phyloP scores from a whole-genome alignment of 768 basidiomycete genomes.

The Lentinula lateritia region DNA sequence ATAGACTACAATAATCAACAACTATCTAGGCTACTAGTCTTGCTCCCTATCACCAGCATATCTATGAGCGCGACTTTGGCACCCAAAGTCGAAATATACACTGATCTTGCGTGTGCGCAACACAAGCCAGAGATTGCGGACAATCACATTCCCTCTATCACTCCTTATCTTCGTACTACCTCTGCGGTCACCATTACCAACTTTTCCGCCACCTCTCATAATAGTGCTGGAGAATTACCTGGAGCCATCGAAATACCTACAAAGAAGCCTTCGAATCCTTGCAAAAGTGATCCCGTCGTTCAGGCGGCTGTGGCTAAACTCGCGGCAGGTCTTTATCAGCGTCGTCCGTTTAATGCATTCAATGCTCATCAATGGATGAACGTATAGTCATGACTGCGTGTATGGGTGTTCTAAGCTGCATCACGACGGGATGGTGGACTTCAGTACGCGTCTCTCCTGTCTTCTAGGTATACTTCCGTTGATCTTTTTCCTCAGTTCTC shows the following conservation, averaged over 20 bases:
- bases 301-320: constrained; percentile 68
- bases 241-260: neutral
- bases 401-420: constrained; percentile 67
- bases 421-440: constrained; percentile 87
- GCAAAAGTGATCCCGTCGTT: constrained; percentile 66
- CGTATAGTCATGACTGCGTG: constrained; percentile 52
- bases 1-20: neutral
- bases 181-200: neutral
- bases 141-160: neutral
- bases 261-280: constrained; percentile 23
- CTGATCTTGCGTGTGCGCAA: constrained; percentile 63
- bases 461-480: neutral
- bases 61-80: constrained; percentile 56
- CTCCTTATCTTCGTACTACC: neutral
- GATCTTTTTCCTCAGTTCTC: constrained; percentile 44
- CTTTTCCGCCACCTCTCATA: neutral
- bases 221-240: neutral
- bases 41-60: constrained; percentile 49
- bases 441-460: constrained; percentile 40
- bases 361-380: neutral
- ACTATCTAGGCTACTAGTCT: constrained; percentile 47
- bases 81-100: constrained; percentile 70
- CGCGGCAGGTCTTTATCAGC: constrained; percentile 35
- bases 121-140: constrained; percentile 54
- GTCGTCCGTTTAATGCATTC: neutral